phyloP scores from a whole-genome alignment of 805 yeast species.

The Cyberlindnera petersonii region DNA sequence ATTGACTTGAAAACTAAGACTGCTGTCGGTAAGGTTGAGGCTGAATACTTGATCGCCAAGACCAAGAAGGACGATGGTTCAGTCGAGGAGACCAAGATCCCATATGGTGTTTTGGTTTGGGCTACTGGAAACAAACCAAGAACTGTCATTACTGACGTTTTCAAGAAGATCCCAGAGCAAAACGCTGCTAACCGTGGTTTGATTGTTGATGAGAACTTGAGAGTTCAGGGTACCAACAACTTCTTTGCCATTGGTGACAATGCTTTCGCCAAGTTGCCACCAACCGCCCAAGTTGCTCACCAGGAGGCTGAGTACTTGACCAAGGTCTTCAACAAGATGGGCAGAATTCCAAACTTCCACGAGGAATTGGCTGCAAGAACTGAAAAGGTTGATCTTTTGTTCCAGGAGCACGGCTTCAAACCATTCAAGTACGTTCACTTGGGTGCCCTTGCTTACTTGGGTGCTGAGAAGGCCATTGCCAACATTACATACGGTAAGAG shows the following conservation, averaged over 20 bases:
- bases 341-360: constrained; percentile 36
- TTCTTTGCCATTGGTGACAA: constrained; percentile 93
- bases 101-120: constrained; percentile 93
- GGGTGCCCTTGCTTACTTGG: constrained; percentile 92
- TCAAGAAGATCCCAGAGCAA: constrained; percentile 72
- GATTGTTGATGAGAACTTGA: constrained; percentile 70
- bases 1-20: constrained; percentile 80
- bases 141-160: constrained; percentile 61
- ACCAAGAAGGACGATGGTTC: constrained; percentile 71
- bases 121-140: constrained; percentile 95
- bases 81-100: constrained; percentile 52
- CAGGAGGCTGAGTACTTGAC: constrained; percentile 87
- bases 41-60: constrained; percentile 64
- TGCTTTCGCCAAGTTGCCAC: constrained; percentile 83
- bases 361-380: constrained; percentile 32
- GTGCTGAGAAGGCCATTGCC: constrained; percentile 91
- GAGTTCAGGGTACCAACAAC: constrained; percentile 77
- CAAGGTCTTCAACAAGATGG: constrained; percentile 58
- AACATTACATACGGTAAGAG: constrained; percentile 78
- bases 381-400: constrained; percentile 37
- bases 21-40: constrained; percentile 84
- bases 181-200: constrained; percentile 83
- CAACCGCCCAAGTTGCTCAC: constrained; percentile 96
- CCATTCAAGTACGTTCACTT: constrained; percentile 81
- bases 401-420: constrained; percentile 46